Evolutionary conservation across 2,329 filamentous ascomycete genomes (phyloP).

Genomic region (Fusarium nodosum): DNA sequence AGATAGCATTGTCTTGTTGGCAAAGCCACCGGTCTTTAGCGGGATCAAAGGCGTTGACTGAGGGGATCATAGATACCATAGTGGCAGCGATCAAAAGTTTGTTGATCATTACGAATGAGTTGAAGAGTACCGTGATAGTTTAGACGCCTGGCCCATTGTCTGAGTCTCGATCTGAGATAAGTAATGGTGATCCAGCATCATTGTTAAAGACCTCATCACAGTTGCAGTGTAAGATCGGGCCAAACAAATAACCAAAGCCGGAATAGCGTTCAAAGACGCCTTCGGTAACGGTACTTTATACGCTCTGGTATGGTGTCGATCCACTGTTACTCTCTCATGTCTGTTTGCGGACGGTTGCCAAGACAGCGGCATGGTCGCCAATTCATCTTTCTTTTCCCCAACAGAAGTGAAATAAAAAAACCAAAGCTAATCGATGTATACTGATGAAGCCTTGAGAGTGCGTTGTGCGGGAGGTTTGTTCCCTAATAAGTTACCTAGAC

Average conservation of each 20-base stretch:
- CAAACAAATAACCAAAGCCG: conserved; percentile 13
- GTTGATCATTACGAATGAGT: conserved; percentile 1
- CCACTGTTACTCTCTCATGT: conserved; percentile 3
- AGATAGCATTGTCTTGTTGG: conserved; percentile 29
- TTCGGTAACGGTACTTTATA: conserved; percentile 10
- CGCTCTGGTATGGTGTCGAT: conserved; percentile 13
- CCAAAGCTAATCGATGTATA: neutral
- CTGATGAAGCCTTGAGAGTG: neutral
- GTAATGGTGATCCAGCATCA: neutral
- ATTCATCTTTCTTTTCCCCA: neutral
- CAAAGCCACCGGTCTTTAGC: conserved; percentile 35
- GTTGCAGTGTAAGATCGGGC: neutral
- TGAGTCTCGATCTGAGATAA: neutral
- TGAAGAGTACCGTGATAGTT: neutral
- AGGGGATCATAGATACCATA: conserved; percentile 1
- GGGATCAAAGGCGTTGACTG: conserved; percentile 18
- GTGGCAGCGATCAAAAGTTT: conserved; percentile 16
- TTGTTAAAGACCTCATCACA: neutral
- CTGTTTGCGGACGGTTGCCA: conserved; percentile 19
- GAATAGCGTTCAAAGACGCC: conserved; percentile 2
- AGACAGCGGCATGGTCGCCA: neutral
- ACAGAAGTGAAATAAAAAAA: neutral
- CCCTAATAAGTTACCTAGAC: too few relatives aligned
- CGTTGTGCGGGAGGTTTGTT: neutral
- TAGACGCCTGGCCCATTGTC: neutral